phyloP scores from a whole-genome alignment of 345 rosid genomes.

The Eucalyptus leucophloia region DNA sequence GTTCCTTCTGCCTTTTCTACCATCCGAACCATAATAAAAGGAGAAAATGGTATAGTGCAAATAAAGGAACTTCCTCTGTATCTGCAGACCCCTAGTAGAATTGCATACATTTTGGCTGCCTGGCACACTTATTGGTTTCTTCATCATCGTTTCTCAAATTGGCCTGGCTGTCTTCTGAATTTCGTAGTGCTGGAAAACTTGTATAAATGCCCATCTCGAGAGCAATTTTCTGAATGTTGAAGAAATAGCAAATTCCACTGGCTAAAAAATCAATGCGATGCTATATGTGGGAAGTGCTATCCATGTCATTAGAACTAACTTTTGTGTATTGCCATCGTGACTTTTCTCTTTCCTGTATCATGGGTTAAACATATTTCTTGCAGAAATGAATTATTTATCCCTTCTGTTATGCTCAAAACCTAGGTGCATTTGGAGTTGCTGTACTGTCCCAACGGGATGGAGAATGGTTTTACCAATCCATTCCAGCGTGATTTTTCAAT shows the following conservation, averaged over 20 bases:
- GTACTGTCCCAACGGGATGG: constrained; percentile 71
- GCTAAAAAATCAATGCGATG: not conserved
- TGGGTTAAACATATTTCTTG: not conserved
- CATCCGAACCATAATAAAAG: not conserved
- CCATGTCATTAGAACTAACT: not conserved
- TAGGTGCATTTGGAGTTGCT: constrained; percentile 97
- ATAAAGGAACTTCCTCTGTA: not conserved
- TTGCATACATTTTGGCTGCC: not conserved
- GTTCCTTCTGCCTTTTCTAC: not conserved
- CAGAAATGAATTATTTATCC: not conserved
- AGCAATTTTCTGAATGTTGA: not conserved
- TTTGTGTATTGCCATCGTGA: not conserved
- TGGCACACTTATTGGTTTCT: not conserved
- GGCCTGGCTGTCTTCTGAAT: not conserved
- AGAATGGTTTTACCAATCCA: constrained; percentile 48
- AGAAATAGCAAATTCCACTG: not conserved
- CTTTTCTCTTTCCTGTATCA: not conserved
- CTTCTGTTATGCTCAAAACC: not conserved
- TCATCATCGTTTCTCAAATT: not conserved
- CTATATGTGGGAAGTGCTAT: not conserved
- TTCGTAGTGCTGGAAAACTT: not conserved
- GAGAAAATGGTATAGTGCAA: not conserved
- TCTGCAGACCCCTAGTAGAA: not conserved
- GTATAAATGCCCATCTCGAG: not conserved
- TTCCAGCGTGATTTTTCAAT: constrained; percentile 38